These are phyloP conservation scores for Salix suchowensis DNA, from an alignment of 345 rosid genomes.

Conservation along the genomic window DNA sequence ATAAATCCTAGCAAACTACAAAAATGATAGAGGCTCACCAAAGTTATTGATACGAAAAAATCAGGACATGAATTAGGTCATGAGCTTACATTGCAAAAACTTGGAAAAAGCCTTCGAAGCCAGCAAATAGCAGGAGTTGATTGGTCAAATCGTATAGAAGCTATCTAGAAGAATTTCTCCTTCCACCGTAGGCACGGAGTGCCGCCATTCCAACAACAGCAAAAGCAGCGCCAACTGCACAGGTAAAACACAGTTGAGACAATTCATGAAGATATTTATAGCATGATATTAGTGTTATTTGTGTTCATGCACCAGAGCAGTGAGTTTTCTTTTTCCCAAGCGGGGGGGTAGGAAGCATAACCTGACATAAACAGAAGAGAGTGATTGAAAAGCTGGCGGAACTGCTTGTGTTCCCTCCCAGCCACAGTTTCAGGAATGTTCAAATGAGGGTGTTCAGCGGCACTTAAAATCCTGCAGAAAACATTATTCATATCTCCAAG, in stretches of 20 bases:
- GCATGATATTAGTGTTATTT: not conserved
- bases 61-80: not conserved
- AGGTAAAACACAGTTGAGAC: constrained; percentile 13
- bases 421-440: constrained; percentile 69
- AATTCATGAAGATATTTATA: not conserved
- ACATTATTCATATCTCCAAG: constrained; percentile 44
- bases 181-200: constrained; percentile 56
- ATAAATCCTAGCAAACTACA: not conserved
- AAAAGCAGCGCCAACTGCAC: constrained; percentile 60
- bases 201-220: constrained; percentile 58
- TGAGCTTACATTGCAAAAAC: not conserved
- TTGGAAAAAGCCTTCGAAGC: constrained; percentile 5
- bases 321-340: not conserved
- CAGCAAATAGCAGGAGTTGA: constrained; percentile 4
- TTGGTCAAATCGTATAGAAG: not conserved
- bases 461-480: constrained; percentile 47
- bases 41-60: not conserved
- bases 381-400: constrained; percentile 49
- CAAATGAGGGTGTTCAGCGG: constrained; percentile 67
- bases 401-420: constrained; percentile 55
- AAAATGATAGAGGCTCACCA: not conserved
- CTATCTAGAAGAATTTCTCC: constrained; percentile 48
- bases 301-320: not conserved
- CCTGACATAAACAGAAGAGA: constrained; percentile 75
- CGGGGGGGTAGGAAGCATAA: not conserved